These are phyloP conservation scores for Pythium graminicola DNA, from an alignment of 352 stramenopile species.

Conservation along the genomic window DNA sequence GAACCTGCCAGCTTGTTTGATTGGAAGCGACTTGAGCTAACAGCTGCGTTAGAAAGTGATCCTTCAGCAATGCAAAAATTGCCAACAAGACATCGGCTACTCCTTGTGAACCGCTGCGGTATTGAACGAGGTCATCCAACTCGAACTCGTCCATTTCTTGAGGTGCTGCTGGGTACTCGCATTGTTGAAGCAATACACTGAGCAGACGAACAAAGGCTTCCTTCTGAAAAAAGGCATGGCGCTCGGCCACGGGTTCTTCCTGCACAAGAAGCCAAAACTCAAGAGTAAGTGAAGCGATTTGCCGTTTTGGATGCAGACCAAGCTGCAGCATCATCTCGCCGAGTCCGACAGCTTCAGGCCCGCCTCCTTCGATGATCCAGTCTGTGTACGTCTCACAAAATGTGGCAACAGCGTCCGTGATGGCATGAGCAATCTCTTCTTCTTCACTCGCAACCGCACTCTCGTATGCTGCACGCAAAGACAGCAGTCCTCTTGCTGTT, in stretches of 20 bases:
- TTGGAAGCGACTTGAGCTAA: constrained; percentile 21
- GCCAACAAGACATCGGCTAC: constrained; percentile 48
- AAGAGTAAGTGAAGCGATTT: constrained; percentile 66
- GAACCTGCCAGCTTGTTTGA: constrained; percentile 35
- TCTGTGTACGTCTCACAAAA: constrained; percentile 69
- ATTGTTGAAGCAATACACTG: constrained; percentile 54
- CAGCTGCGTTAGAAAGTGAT: constrained; percentile 39
- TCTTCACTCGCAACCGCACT: constrained; percentile 41
- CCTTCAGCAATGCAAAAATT: constrained; percentile 48
- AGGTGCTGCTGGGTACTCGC: constrained; percentile 37
- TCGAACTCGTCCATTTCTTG: constrained; percentile 55
- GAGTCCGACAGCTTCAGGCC: constrained; percentile 34
- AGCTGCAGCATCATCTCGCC: constrained; percentile 57
- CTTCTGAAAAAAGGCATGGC: constrained; percentile 44
- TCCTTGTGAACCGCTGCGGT: constrained; percentile 51
- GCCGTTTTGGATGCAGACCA: constrained; percentile 44
- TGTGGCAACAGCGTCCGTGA: constrained; percentile 52
- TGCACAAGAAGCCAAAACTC: constrained; percentile 72
- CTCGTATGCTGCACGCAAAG: constrained; percentile 41
- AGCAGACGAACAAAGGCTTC: constrained; percentile 52
- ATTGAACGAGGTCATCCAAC: constrained; percentile 49
- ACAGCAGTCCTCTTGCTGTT: constrained; percentile 38
- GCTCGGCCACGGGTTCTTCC: constrained; percentile 55
- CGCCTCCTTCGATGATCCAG: constrained; percentile 50
- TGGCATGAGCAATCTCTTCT: constrained; percentile 50